Percentiles rank a stretch among this genome's conserved stretches.
phyloP scores from a whole-genome alignment of 495 filamentous ascomycete species.

The Patellaria atrata region DNA sequence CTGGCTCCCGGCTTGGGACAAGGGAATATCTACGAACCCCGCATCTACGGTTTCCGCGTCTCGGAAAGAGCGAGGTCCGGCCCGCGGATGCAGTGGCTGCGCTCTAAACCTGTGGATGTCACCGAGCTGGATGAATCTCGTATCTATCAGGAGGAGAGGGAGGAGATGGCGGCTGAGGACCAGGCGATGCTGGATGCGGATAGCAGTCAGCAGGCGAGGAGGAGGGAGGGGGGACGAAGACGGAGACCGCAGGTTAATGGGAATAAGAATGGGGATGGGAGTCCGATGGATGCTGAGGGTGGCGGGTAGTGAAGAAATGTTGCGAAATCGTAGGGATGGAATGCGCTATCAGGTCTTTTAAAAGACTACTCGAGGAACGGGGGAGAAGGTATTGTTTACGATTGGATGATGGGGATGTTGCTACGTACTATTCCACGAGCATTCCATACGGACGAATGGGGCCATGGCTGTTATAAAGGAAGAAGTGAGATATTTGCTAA shows the following conservation, averaged over 20 bases:
- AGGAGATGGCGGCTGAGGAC: slow-evolving; percentile 26
- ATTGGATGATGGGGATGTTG: too few species aligned
- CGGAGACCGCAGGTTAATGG: slow-evolving; percentile 14
- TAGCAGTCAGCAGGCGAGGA: slow-evolving; percentile 17
- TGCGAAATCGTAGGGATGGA: too few species aligned
- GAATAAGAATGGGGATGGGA: slow-evolving; percentile 13
- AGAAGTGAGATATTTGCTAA: too few species aligned
- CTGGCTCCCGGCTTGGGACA: slow-evolving; percentile 75
- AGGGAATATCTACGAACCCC: slow-evolving; percentile 79
- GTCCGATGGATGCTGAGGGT: slow-evolving; percentile 26
- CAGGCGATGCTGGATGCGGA: slow-evolving; percentile 35
- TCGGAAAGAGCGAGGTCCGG: slow-evolving; percentile 74
- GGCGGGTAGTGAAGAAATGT: too few species aligned
- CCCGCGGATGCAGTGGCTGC: slow-evolving; percentile 92
- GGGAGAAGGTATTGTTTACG: too few species aligned
- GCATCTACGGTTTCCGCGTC: slow-evolving; percentile 93
- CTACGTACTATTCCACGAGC: too few species aligned
- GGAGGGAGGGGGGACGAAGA: slow-evolving; percentile 10
- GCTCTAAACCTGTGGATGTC: slow-evolving; percentile 66
- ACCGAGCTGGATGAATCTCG: slow-evolving; percentile 68
- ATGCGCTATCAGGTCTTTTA: too few species aligned
- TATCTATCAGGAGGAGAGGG: slow-evolving; percentile 27
- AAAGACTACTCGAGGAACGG: too few species aligned
- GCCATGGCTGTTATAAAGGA: too few species aligned
- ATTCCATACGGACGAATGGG: too few species aligned